Percentiles rank a stretch among this genome's conserved stretches.
These are phyloP conservation scores for Wallacemonas rigidus DNA, from an alignment of 208 protist species.

Conservation along the genomic window DNA sequence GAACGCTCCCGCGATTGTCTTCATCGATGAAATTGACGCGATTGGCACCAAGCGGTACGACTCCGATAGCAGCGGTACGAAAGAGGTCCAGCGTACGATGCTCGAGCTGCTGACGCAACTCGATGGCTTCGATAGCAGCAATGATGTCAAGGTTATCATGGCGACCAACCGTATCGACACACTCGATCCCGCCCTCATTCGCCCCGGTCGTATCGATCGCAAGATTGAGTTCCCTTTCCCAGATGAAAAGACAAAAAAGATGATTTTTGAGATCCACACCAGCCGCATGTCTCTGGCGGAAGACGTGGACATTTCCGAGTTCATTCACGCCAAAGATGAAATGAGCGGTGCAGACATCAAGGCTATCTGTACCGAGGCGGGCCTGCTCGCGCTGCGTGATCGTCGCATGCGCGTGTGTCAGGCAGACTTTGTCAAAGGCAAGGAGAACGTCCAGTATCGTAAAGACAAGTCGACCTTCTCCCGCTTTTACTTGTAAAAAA, in stretches of 20 bases:
- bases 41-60: conserved; percentile 99
- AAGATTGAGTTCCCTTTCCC: conserved; percentile 99
- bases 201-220: conserved; percentile 99
- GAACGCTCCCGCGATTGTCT: conserved; percentile 99
- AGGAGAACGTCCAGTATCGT: conserved; percentile 99
- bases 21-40: conserved; percentile 99
- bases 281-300: conserved; percentile 98
- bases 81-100: conserved; percentile 99
- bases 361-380: conserved; percentile 99
- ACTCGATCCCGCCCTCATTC: conserved; percentile 99
- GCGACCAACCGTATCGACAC: conserved; percentile 99
- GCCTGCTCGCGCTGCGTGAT: conserved; percentile 99
- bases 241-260: conserved; percentile 98
- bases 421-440: conserved; percentile 99
- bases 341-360: conserved; percentile 99
- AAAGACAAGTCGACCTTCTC: conserved; percentile 98
- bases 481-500: conserved; percentile 96
- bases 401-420: conserved; percentile 99
- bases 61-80: conserved; percentile 96
- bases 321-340: conserved; percentile 99
- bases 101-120: conserved; percentile 99
- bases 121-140: conserved; percentile 99
- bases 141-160: conserved; percentile 99
- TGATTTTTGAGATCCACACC: conserved; percentile 99
- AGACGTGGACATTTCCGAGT: conserved; percentile 99